A percentile compares a stretch with the other conserved stretches of the same genome.
Evolutionary conservation across 352 stramenopile species (phyloP).

Genomic region (Peronospora destructor): DNA sequence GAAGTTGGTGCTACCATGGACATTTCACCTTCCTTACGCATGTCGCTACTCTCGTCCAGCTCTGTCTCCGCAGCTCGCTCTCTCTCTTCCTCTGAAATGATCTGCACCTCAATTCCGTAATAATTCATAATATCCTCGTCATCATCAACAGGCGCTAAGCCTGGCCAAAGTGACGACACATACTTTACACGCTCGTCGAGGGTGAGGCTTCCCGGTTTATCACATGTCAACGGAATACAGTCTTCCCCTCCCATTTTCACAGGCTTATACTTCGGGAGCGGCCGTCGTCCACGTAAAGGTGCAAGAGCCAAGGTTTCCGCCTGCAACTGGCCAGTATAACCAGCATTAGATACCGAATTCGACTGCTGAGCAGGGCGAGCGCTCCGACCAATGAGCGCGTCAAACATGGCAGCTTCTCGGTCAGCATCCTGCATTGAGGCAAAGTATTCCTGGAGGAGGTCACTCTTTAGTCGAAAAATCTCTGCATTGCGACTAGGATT

Average conservation of each 20-base stretch:
- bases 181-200: slow-evolving; percentile 59
- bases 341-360: background rate
- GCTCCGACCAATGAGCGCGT: slow-evolving; percentile 24
- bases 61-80: slow-evolving; percentile 20
- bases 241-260: slow-evolving; percentile 43
- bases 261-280: slow-evolving; percentile 45
- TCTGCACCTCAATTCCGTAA: slow-evolving; percentile 68
- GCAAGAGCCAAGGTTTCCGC: slow-evolving; percentile 9
- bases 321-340: slow-evolving; percentile 1
- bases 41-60: background rate
- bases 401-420: slow-evolving; percentile 31
- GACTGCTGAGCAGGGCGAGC: slow-evolving; percentile 14
- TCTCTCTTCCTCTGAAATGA: slow-evolving; percentile 58
- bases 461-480: slow-evolving; percentile 61
- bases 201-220: slow-evolving; percentile 33
- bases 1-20: background rate
- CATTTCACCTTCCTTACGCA: background rate
- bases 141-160: slow-evolving; percentile 50
- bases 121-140: slow-evolving; percentile 73
- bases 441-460: slow-evolving; percentile 55
- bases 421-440: slow-evolving; percentile 29
- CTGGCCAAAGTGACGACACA: slow-evolving; percentile 60
- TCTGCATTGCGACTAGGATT: slow-evolving; percentile 65
- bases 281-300: slow-evolving; percentile 4
- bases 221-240: slow-evolving; percentile 34